Evolutionary conservation across 495 filamentous ascomycete species (phyloP).

Genomic region (Xylaria palmicola): DNA sequence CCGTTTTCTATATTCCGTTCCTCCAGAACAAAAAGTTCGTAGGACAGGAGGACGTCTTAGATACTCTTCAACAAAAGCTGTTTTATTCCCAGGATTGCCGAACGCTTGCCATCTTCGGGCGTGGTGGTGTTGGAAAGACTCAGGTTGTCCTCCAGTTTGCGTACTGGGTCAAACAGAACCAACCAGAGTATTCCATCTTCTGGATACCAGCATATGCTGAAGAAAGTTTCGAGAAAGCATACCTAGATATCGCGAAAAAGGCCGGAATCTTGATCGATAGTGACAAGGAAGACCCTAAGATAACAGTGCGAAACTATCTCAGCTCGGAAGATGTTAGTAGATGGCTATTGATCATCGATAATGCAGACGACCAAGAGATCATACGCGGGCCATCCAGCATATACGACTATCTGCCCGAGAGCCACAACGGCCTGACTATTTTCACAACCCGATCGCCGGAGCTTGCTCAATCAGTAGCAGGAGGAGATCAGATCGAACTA

Average conservation of each 20-base stretch:
- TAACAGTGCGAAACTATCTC: conserved; percentile 20
- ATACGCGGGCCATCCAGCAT: conserved; percentile 17
- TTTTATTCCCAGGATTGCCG: conserved; percentile 15
- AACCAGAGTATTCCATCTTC: conserved; percentile 46
- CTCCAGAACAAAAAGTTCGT: conserved; percentile 30
- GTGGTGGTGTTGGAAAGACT: conserved; percentile 53
- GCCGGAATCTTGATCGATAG: conserved; percentile 18
- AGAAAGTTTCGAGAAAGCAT: conserved; percentile 47
- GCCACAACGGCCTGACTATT: conserved; percentile 28
- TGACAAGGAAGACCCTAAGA: conserved; percentile 21
- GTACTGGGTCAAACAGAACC: conserved; percentile 34
- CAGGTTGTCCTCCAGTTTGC: conserved; percentile 50
- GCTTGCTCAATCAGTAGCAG: conserved; percentile 25
- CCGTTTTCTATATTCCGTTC: conserved; percentile 28
- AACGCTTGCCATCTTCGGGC: conserved; percentile 30
- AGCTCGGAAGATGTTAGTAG: conserved; percentile 15
- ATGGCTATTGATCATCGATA: conserved; percentile 39
- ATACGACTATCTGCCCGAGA: conserved; percentile 30
- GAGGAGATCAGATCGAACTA: conserved; percentile 28
- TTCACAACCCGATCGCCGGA: conserved; percentile 36
- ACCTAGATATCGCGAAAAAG: conserved; percentile 36
- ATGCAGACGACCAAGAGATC: conserved; percentile 28
- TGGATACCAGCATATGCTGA: conserved; percentile 47
- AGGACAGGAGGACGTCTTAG: conserved; percentile 27
- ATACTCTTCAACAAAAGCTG: conserved; percentile 21